Base-by-base conservation (phyloP, 1,284 basidiomycete genomes). In the Papiliotrema terrestris region DNA sequence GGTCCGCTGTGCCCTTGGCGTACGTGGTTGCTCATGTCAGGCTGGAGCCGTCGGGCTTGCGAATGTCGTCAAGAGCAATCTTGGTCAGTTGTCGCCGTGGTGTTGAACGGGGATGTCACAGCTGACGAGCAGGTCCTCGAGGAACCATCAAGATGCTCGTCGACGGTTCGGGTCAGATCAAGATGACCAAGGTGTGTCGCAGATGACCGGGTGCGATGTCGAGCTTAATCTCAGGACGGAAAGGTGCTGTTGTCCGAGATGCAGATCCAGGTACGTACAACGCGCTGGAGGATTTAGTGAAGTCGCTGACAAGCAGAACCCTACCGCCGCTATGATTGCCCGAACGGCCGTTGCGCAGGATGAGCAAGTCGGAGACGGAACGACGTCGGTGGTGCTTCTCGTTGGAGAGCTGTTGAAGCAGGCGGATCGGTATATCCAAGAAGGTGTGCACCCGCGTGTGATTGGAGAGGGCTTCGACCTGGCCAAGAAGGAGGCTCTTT, bases 81-180 rank as follows among this genome's bases (percentile, higher is more conserved):
- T 98, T 59, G 95, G 95, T 69, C 54, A 15, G 29, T 60, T 25
- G 54, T 59, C 55, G 56, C 66, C 57, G 57, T 57, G 56, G 49
- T 56, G 47, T 58, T 45, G 22, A 47, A 17, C 20, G 32, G 20
- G 49, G 23, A 44, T 32, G 45, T 44, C 4, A 13, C 20, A 23
- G 47, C 58, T 60, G 37, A 63, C 47, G 45, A 42, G 48, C 51
- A 95, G 92, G 93, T 45, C 93, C 93, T 19, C 81, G 92, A 77
- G 93, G 94, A 59, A 98, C 95, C 2, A 84, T 98, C 66, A 99
- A 99, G 82, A 97, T 99, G 94, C 86, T 99, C 45, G 96, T 99
- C 46, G 96, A 98, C 78, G 96, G 96, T 57, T 83, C 94, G n/a
- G 96, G 96, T 15, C 92, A 96, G 81, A 94, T 99, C 78, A 98